phyloP scores from a whole-genome alignment of 2,329 filamentous ascomycete genomes.

The Lasiodiplodia sp. region DNA sequence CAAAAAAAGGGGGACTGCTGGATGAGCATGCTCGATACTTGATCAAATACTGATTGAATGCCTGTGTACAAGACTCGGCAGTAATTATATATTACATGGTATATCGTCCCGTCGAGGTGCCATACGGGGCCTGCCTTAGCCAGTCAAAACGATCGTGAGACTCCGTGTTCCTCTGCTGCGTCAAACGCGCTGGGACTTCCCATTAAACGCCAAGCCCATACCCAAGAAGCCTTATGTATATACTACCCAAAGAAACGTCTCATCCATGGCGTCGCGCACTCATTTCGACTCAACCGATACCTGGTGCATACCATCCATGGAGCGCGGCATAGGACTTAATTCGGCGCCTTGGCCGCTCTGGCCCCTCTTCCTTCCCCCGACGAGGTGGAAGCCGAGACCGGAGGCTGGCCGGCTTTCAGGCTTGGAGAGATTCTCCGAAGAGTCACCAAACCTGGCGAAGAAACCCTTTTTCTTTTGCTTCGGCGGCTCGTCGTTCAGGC shows the following conservation, averaged over 20 bases:
- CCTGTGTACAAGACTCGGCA: neutral
- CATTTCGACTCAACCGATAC: constrained; percentile 30
- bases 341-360: constrained; percentile 76
- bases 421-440: constrained; percentile 37
- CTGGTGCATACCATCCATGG: constrained; percentile 35
- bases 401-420: constrained; percentile 51
- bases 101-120: constrained; percentile 4
- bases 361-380: constrained; percentile 71
- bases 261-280: neutral
- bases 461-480: constrained; percentile 76
- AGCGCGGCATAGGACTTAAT: constrained; percentile 67
- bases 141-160: constrained; percentile 27
- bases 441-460: constrained; percentile 80
- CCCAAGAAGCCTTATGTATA: constrained; percentile 24
- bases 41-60: neutral
- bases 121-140: constrained; percentile 17
- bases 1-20: neutral
- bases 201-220: constrained; percentile 28
- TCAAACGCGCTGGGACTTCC: constrained; percentile 15
- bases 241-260: constrained; percentile 14
- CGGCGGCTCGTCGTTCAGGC: constrained; percentile 76
- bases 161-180: constrained; percentile 23
- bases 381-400: constrained; percentile 69
- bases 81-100: constrained; percentile 29
- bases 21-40: neutral